phyloP scores from a whole-genome alignment of 2,329 filamentous ascomycete genomes.

The Alternaria brassicae region DNA sequence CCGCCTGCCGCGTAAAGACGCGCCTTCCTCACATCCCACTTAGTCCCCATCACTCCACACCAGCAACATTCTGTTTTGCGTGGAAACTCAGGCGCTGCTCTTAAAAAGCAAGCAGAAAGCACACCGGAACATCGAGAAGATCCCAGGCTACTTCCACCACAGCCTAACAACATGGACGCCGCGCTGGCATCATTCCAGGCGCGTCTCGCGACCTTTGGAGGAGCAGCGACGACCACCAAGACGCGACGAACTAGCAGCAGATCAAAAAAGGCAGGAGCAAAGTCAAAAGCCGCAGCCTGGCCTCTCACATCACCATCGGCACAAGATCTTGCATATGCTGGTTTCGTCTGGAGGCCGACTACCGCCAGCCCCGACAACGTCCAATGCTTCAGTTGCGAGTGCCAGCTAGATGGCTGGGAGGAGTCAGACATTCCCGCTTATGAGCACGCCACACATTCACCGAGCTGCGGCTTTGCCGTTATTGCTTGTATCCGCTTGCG shows the following conservation, averaged over 20 bases:
- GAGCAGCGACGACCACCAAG: slow-evolving; percentile 63
- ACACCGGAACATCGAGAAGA: neutral
- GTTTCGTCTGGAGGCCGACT: slow-evolving; percentile 86
- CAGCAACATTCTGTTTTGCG: slow-evolving; percentile 6
- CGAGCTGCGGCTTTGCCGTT: slow-evolving; percentile 86
- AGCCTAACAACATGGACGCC: slow-evolving; percentile 33
- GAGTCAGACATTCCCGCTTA: slow-evolving; percentile 79
- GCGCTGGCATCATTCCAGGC: slow-evolving; percentile 71
- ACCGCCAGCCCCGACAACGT: slow-evolving; percentile 83
- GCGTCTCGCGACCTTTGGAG: slow-evolving; percentile 80
- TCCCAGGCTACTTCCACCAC: neutral
- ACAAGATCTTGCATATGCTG: slow-evolving; percentile 82
- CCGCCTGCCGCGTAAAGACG: slow-evolving; percentile 17
- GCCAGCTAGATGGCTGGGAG: slow-evolving; percentile 91
- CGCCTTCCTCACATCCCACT: slow-evolving; percentile 18
- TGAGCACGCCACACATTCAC: slow-evolving; percentile 85
- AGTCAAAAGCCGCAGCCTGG: slow-evolving; percentile 64
- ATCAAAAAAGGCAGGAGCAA: slow-evolving; percentile 60
- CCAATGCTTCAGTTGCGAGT: slow-evolving; percentile 84
- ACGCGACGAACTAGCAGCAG: slow-evolving; percentile 75
- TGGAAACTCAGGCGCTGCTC: neutral
- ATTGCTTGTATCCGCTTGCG: slow-evolving; percentile 62
- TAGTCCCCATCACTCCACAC: slow-evolving; percentile 11
- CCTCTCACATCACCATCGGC: slow-evolving; percentile 74
- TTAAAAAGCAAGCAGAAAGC: neutral